Evolutionary conservation across 257 asterid species (phyloP).

Genomic region (Solanum dulcamara): DNA sequence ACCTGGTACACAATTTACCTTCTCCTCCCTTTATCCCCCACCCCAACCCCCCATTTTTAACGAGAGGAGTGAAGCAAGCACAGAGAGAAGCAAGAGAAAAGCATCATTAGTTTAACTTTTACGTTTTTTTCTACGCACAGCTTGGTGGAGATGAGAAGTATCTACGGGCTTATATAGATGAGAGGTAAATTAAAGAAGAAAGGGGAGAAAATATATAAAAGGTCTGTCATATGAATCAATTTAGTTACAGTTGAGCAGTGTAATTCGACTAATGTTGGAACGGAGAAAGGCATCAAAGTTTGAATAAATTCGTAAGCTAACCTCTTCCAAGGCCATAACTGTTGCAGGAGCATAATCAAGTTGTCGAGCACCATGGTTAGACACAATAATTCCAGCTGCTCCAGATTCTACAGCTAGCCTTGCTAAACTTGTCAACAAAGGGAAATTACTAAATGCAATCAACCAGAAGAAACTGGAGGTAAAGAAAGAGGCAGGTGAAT

Average conservation of each 20-base stretch:
- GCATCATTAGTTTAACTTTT: neutral
- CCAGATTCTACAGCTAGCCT: constrained; percentile 51
- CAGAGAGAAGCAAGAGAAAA: neutral
- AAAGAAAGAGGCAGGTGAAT: neutral
- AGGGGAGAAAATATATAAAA: neutral
- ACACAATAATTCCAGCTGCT: constrained; percentile 69
- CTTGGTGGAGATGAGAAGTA: neutral
- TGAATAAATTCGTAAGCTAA: neutral
- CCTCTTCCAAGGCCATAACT: constrained; percentile 67
- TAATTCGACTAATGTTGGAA: neutral
- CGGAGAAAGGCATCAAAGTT: neutral
- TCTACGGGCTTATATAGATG: neutral
- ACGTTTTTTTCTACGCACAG: neutral
- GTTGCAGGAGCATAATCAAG: constrained; percentile 76
- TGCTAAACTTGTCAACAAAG: constrained; percentile 23
- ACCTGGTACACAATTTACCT: neutral
- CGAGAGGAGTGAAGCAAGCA: neutral
- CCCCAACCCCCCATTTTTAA: neutral
- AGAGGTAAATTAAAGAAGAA: neutral
- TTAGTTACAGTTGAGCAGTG: neutral
- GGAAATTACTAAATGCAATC: neutral
- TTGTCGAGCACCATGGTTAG: constrained; percentile 86
- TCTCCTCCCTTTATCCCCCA: neutral
- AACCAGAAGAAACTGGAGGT: neutral
- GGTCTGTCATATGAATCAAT: neutral